Conservation (phyloP, 2,329 filamentous ascomycete species). For the Penicillium sp. region DNA sequence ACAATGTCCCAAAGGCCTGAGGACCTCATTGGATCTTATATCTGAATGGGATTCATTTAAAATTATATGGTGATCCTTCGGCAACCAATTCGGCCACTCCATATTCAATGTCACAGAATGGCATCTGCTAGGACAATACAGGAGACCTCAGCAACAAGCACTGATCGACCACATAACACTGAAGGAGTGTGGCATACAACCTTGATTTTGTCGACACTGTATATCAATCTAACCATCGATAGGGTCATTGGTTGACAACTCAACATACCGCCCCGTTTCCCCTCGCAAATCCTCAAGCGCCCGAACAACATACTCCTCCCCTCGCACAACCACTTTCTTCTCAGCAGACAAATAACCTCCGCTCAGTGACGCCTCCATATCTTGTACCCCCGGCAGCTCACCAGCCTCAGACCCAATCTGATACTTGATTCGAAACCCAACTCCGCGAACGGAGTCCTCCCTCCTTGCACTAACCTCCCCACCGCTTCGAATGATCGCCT, state of each 20-base stretch:
- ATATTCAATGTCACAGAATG: too few species aligned
- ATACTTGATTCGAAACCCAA: slow-evolving; percentile 17
- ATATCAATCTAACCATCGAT: not conserved
- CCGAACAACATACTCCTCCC: slow-evolving; percentile 14
- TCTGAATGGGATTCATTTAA: too few species aligned
- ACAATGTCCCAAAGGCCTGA: too few species aligned
- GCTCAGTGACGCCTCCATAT: not conserved
- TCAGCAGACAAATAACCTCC: not conserved
- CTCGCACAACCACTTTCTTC: slow-evolving; percentile 1
- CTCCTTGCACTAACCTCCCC: slow-evolving; percentile 34
- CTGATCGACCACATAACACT: not conserved
- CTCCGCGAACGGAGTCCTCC: slow-evolving; percentile 25
- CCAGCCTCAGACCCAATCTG: slow-evolving; percentile 6
- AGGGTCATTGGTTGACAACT: not conserved
- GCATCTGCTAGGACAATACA: too few species aligned
- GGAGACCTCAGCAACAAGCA: too few species aligned
- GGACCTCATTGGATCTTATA: too few species aligned
- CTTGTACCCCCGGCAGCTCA: not conserved
- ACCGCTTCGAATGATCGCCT: slow-evolving; percentile 28
- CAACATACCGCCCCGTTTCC: not conserved
- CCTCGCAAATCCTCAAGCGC: slow-evolving; percentile 9
- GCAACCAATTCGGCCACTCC: too few species aligned
- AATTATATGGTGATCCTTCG: too few species aligned
- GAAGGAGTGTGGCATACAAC: not conserved
- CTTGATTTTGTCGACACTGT: not conserved